These are phyloP conservation scores for Pythium utonaiense DNA, from an alignment of 352 stramenopile genomes.

Conservation along the genomic window DNA sequence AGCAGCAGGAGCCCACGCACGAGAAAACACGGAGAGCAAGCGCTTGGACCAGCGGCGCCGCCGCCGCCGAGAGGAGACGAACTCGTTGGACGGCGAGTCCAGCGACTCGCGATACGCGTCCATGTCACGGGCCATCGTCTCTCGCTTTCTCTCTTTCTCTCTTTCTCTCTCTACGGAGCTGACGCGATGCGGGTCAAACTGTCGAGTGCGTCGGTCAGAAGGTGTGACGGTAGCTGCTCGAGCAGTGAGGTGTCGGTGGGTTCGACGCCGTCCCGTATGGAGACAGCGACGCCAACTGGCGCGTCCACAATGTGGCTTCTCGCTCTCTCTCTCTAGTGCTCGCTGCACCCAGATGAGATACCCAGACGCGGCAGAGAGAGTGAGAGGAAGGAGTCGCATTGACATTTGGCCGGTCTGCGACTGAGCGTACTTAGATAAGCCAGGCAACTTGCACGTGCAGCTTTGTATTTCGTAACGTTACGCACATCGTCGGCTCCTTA, in stretches of 20 bases:
- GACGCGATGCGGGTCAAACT: too few relatives aligned
- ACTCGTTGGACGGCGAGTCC: not conserved
- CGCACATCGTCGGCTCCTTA: not conserved
- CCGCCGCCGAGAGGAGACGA: constrained; percentile 2
- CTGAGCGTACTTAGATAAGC: not conserved
- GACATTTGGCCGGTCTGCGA: too few relatives aligned
- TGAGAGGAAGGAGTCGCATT: not conserved
- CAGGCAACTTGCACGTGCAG: too few relatives aligned
- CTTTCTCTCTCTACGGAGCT: too few relatives aligned
- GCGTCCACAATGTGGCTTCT: not conserved
- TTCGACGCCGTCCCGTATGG: not conserved
- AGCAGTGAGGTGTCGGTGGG: too few relatives aligned
- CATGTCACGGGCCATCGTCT: constrained; percentile 5
- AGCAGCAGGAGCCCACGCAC: not conserved
- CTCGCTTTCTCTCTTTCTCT: too few relatives aligned
- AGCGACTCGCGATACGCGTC: constrained; percentile 16
- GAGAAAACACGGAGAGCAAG: constrained; percentile 15
- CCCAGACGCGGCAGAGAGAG: not conserved
- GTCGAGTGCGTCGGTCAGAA: too few relatives aligned
- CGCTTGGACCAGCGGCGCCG: constrained; percentile 14
- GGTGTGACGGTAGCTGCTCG: too few relatives aligned
- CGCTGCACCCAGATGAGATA: too few relatives aligned
- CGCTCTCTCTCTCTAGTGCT: not conserved
- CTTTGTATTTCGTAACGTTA: not conserved
- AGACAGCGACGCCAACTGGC: not conserved